Conservation (phyloP, 164 flowering plant species). For the Warburgia ugandensis region DNA sequence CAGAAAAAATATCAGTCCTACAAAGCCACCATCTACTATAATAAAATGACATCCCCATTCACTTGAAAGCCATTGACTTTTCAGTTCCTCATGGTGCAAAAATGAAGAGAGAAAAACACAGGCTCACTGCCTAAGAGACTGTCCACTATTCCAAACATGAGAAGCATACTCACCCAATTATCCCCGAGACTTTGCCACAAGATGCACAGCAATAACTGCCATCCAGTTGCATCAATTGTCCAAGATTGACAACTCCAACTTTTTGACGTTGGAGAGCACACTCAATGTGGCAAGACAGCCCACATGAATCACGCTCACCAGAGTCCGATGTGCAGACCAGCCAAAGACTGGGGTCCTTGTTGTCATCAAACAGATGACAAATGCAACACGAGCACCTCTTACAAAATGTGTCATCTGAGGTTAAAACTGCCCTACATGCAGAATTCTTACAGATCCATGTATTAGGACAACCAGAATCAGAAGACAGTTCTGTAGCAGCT, state of each 20-base stretch:
- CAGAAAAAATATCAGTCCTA: conserved; percentile 14
- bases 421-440: conserved; percentile 75
- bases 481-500: conserved; percentile 32
- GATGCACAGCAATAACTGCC: conserved; percentile 97
- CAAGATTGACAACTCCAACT: conserved; percentile 88
- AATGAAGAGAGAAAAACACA: too few species aligned
- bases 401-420: conserved; percentile 86
- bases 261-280: conserved; percentile 83
- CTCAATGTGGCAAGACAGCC: conserved; percentile 91
- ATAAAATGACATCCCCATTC: too few species aligned
- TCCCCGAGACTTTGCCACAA: conserved; percentile 95
- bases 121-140: too few species aligned
- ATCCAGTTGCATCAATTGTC: conserved; percentile 89
- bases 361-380: conserved; percentile 94
- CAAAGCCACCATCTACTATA: not conserved
- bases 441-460: conserved; percentile 92
- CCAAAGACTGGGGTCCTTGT: conserved; percentile 99
- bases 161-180: conserved; percentile 57
- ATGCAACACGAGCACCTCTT: conserved; percentile 98
- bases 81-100: too few species aligned
- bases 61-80: not conserved
- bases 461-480: conserved; percentile 37
- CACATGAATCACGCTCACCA: conserved; percentile 64
- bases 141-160: not conserved
- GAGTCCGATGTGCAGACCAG: conserved; percentile 78